Evolutionary conservation across 371 early-diverging fungal species (phyloP), one percentile per base, ranked within the genome.

Genomic region (Zopfochytrium polystomum): DNA sequence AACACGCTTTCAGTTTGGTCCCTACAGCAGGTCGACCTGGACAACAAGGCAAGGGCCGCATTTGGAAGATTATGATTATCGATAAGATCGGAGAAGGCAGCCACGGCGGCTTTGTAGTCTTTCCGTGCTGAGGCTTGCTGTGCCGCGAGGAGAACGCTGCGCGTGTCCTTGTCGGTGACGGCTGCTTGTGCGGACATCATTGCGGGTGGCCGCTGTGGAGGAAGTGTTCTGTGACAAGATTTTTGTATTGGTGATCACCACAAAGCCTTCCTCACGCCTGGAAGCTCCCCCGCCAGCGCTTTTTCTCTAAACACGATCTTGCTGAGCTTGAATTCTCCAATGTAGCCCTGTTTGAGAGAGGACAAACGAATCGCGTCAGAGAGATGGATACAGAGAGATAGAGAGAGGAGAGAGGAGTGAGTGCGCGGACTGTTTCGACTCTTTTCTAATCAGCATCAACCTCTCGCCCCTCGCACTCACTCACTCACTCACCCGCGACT

Each of bases 231-330:
- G n/a, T n/a, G n/a, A n/a, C n/a, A n/a, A n/a, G n/a, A n/a, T n/a
- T n/a, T n/a, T n/a, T n/a, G n/a, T n/a, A n/a, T n/a, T n/a, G 35
- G 25, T 20, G 6, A 54, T 54, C 58, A 73, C 78, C 78, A 78
- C 4, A 46, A 33, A 34, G 58, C 56, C 64, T 75, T 78, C 33
- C 61, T 62, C n/a, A 78, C 78, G 27, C 78, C 78, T 0, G 78
- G 78, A 29, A 78, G 56, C 58, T 73, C 68, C 11, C 78, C 78
- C 1, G 70, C 70, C 33, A 75, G 51, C 6, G 78, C 75, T 45
- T 62, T 58, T 30, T 75, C 65, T 22, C 78, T 23, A 60, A 78
- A 78, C 22, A 67, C 63, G 35, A 78, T 75, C 34, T 69, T 67
- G 55, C 70, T 73, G 20, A 78, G 35, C 53, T 68, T 69, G 66